Percentiles rank a stretch among this genome's conserved stretches.
Conservation (phyloP, 495 filamentous ascomycete species). For the Neurospora sp. region DNA sequence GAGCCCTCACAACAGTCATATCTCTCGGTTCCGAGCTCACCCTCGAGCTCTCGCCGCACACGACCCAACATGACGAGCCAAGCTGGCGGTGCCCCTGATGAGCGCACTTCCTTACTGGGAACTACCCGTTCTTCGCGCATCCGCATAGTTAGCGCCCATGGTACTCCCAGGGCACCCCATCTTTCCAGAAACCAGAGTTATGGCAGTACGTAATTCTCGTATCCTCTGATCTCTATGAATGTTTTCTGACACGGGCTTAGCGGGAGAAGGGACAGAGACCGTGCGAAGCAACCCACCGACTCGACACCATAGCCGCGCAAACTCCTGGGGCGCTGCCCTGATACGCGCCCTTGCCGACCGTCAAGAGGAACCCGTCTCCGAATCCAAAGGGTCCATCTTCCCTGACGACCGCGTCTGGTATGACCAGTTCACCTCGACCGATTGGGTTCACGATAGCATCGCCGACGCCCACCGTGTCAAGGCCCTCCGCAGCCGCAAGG, state of each 20-base stretch:
- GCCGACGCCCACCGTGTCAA: slow-evolving; percentile 87
- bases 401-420: slow-evolving; percentile 93
- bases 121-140: slow-evolving; percentile 28
- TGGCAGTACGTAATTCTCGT: slow-evolving; percentile 22
- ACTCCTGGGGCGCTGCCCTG: slow-evolving; percentile 47
- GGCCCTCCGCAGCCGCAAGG: slow-evolving; percentile 68
- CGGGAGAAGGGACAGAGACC: slow-evolving; percentile 5
- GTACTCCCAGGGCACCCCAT: slow-evolving; percentile 25
- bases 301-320: slow-evolving; percentile 56
- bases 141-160: slow-evolving; percentile 31
- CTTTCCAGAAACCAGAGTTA: slow-evolving; percentile 40
- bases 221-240: background rate
- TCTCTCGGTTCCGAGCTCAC: slow-evolving; percentile 23
- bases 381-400: slow-evolving; percentile 50
- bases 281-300: slow-evolving; percentile 7
- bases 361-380: slow-evolving; percentile 37
- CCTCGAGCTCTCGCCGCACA: slow-evolving; percentile 17
- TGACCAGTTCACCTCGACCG: slow-evolving; percentile 96
- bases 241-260: slow-evolving; percentile 6
- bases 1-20: slow-evolving; percentile 4
- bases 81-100: slow-evolving; percentile 29
- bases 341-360: slow-evolving; percentile 38
- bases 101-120: slow-evolving; percentile 36
- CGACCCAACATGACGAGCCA: slow-evolving; percentile 14
- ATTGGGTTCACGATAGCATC: slow-evolving; percentile 98